A percentile compares a stretch with the other conserved stretches of the same genome.
phyloP scores from a whole-genome alignment of 768 basidiomycete genomes.

The Xerocomellus dryophilus region DNA sequence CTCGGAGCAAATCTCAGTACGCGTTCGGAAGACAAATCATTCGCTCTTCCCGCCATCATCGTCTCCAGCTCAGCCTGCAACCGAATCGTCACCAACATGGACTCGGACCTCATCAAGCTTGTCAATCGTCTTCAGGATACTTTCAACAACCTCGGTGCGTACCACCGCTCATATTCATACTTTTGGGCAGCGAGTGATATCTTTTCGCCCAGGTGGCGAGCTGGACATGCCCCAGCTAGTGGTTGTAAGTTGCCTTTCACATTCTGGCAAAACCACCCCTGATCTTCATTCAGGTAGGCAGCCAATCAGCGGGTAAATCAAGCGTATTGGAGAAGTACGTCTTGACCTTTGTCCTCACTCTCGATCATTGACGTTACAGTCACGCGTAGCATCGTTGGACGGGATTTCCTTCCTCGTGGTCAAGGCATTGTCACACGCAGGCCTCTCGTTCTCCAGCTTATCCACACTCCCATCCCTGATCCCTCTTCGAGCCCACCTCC shows the following conservation, averaged over 20 bases:
- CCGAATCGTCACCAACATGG: constrained; percentile 53
- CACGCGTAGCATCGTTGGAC: constrained; percentile 78
- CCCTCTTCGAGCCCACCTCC: constrained; percentile 41
- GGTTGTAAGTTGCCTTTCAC: constrained; percentile 55
- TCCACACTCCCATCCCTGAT: constrained; percentile 76
- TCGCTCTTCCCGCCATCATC: constrained; percentile 3
- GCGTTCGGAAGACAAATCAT: constrained; percentile 14
- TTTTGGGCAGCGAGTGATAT: constrained; percentile 6
- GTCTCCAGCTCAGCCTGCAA: constrained; percentile 1
- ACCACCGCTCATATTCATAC: constrained; percentile 3
- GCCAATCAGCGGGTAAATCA: constrained; percentile 95
- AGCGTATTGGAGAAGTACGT: constrained; percentile 93
- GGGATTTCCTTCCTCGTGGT: constrained; percentile 85
- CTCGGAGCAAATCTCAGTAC: constrained; percentile 7
- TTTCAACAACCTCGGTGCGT: constrained; percentile 80
- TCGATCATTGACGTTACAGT: not conserved
- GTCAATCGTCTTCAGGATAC: constrained; percentile 96
- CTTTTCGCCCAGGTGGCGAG: constrained; percentile 62
- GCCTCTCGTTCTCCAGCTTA: constrained; percentile 92
- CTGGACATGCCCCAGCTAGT: constrained; percentile 91
- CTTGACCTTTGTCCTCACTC: constrained; percentile 1
- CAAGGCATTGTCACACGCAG: constrained; percentile 95
- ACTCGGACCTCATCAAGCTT: constrained; percentile 88
- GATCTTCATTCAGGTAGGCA: constrained; percentile 67
- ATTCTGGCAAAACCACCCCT: not conserved